phyloP scores from a whole-genome alignment of 768 basidiomycete species.

The Strobilomyces confusus region DNA sequence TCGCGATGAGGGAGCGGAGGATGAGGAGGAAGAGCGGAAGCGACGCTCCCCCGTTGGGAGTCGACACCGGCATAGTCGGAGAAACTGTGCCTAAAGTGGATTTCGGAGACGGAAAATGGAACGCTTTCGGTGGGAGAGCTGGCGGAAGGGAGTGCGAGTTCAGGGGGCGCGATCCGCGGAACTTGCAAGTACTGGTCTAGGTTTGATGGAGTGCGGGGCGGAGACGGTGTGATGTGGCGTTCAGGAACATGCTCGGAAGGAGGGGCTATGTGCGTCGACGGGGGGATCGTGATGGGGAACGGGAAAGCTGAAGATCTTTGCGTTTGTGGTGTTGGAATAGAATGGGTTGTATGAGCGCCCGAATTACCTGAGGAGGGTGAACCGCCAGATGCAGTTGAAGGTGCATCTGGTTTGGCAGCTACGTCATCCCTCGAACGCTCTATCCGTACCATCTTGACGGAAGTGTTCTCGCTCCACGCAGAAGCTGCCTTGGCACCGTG shows the following conservation, averaged over 20 bases:
- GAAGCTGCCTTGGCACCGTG: conserved; percentile 13
- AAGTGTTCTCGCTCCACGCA: conserved; percentile 19
- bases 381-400: conserved; percentile 29
- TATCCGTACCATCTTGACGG: conserved; percentile 13
- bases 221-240: conserved; percentile 15
- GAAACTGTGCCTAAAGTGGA: conserved; percentile 44
- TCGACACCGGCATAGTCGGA: conserved; percentile 30
- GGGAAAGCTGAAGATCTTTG: conserved; percentile 35
- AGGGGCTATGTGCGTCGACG: conserved; percentile 34
- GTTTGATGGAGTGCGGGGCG: conserved; percentile 10
- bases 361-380: conserved; percentile 28
- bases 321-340: conserved; percentile 22
- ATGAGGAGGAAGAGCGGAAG: conserved; percentile 40
- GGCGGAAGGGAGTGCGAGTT: conserved; percentile 26
- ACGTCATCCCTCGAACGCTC: conserved; percentile 18
- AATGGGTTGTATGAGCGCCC: conserved; percentile 12
- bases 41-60: conserved; percentile 31
- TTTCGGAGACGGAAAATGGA: conserved; percentile 52
- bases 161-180: conserved; percentile 22
- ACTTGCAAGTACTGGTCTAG: conserved; percentile 28
- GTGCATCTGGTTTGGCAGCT: conserved; percentile 28
- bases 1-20: conserved; percentile 35
- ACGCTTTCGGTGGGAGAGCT: conserved; percentile 56
- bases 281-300: conserved; percentile 43
- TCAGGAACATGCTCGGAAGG: conserved; percentile 15